Evolutionary conservation across 2,329 filamentous ascomycete species (phyloP).

Genomic region (Plenodomus biglobosus): DNA sequence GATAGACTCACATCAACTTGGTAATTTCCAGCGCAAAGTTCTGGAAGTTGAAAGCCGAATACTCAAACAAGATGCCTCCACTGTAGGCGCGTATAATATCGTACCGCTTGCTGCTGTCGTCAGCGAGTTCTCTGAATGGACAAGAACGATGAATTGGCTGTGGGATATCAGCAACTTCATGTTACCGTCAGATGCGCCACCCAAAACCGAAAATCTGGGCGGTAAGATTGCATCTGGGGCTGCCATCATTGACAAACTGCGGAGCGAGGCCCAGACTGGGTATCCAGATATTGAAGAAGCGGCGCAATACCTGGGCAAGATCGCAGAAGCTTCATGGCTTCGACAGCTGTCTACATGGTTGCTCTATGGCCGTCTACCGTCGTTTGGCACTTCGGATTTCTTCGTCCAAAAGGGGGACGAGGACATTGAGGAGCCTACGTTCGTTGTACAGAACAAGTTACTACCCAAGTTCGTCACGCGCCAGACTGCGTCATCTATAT

Average conservation of each 20-base stretch:
- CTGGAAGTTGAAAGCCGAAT: constrained; percentile 81
- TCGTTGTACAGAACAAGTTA: constrained; percentile 49
- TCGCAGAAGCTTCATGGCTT: constrained; percentile 88
- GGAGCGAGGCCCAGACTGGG: constrained; percentile 78
- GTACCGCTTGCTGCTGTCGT: constrained; percentile 87
- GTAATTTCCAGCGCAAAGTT: constrained; percentile 78
- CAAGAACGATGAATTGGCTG: constrained; percentile 80
- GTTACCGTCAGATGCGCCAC: constrained; percentile 43
- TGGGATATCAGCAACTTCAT: constrained; percentile 74
- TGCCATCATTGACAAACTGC: constrained; percentile 73
- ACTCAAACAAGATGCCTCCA: constrained; percentile 70
- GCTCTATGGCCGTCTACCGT: constrained; percentile 80
- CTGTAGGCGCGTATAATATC: constrained; percentile 90
- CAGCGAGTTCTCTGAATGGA: constrained; percentile 85
- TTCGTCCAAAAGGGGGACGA: constrained; percentile 61
- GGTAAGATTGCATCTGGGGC: constrained; percentile 62
- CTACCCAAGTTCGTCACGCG: constrained; percentile 78
- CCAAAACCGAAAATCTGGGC: constrained; percentile 13
- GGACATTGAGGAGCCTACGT: constrained; percentile 33
- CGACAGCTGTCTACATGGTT: constrained; percentile 90
- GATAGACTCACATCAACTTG: constrained; percentile 73
- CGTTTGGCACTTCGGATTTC: constrained; percentile 79
- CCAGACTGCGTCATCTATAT: constrained; percentile 75
- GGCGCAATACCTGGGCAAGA: constrained; percentile 68
- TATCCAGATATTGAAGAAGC: constrained; percentile 83